Base-by-base conservation (phyloP, 441 rosid species). In the Raphanus hybrid region DNA sequence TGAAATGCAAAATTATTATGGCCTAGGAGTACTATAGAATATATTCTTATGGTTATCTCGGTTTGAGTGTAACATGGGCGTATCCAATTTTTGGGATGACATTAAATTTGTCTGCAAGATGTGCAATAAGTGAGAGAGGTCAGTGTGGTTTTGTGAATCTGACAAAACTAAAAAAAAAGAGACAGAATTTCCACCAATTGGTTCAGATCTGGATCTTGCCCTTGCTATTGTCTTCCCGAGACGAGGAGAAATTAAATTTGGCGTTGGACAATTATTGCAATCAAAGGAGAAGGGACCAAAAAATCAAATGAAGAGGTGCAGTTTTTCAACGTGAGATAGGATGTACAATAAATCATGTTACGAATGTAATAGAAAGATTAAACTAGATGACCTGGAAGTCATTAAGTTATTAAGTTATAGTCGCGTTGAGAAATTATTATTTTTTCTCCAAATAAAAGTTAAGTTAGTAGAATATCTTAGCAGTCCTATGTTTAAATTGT, bases 21-120 rank as follows among this genome's bases (percentile, higher is more conserved):
- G 27, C 60, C 4, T 76, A 59, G 69, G 32, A 3, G 4, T 29
- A 29, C 5, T 72, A 50, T 63, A 67, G 73, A 60, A 61, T 67
- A 16, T 67, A 59, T 72, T 48, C 7, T n/a, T 9, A 14, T 60
- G 14, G 59, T 67, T 57, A 11, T 52, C 48, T 34, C 69, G 77
- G 61, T 48, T 59, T 4, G 14, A 27, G 66, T 43, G 77, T 67
- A 67, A 78, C 81, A 69, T 73, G 81, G 79, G 66, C 67, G 45
- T 78, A 63, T 68, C 78, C 64, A 73, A 60, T 26, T 35, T 60
- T 67, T 72, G 59, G 63, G 77, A 67, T 48, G 29, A 50, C 77
- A 78, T 78, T 73, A 26, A 73, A 62, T 68, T 54, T 78, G 78
- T 41, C 74, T 78, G 81, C 74, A 73, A 73, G 81, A 78, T 78